A percentile compares a stretch with the other conserved stretches of the same genome.
Evolutionary conservation across 1,284 basidiomycete genomes (phyloP).

Genomic region (Phylloporus sp.): DNA sequence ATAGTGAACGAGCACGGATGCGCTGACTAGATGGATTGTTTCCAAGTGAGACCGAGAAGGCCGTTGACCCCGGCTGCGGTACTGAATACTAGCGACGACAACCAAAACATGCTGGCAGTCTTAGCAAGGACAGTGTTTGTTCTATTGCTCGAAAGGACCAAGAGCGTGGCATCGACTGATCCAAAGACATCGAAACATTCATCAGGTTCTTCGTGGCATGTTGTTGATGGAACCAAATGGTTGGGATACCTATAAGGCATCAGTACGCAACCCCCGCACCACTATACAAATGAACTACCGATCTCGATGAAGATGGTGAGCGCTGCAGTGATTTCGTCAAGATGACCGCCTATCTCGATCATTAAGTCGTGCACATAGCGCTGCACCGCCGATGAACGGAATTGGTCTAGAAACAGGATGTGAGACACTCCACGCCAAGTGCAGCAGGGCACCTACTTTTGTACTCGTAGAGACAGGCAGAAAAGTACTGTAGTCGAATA

Average conservation of each 20-base stretch:
- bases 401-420: constrained; percentile 39
- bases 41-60: constrained; percentile 60
- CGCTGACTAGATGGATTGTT: constrained; percentile 59
- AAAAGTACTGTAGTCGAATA: constrained; percentile 29
- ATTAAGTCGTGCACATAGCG: constrained; percentile 59
- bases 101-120: constrained; percentile 62
- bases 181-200: constrained; percentile 60
- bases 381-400: constrained; percentile 54
- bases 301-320: constrained; percentile 57
- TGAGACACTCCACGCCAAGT: constrained; percentile 15
- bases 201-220: constrained; percentile 55
- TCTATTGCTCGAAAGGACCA: constrained; percentile 49
- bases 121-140: constrained; percentile 29
- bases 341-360: constrained; percentile 54
- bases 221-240: constrained; percentile 61
- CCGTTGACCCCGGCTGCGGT: constrained; percentile 64
- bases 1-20: constrained; percentile 16
- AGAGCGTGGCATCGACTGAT: constrained; percentile 55
- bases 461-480: constrained; percentile 33
- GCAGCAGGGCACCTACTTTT: constrained; percentile 23
- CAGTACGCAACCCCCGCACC: background rate
- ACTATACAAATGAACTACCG: constrained; percentile 37
- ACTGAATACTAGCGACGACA: constrained; percentile 61
- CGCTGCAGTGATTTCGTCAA: constrained; percentile 53
- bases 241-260: constrained; percentile 52